Conservation (phyloP, 1,284 basidiomycete species). For the Volvariella surrecta region DNA sequence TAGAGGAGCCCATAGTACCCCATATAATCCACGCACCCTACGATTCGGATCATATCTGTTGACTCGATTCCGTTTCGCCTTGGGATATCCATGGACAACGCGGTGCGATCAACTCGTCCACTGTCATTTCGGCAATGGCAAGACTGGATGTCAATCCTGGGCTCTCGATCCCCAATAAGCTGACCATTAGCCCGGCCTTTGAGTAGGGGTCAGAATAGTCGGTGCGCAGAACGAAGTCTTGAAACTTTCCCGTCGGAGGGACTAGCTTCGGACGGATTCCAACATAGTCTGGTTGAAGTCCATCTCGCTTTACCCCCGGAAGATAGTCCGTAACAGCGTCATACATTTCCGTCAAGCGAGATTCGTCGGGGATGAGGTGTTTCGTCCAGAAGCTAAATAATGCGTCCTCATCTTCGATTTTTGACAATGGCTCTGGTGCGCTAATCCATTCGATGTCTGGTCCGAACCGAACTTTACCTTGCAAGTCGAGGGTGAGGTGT, state of each 20-base stretch:
- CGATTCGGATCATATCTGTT: too few relatives aligned
- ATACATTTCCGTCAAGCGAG: conserved; percentile 57
- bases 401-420: conserved; percentile 29
- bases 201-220: conserved; percentile 32
- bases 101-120: conserved; percentile 43
- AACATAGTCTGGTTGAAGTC: conserved; percentile 82
- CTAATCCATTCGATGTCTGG: conserved; percentile 90
- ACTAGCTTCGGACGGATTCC: conserved; percentile 90
- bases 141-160: conserved; percentile 70
- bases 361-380: conserved; percentile 63
- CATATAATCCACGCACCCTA: too few relatives aligned
- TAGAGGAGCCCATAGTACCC: conserved; percentile 9
- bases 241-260: conserved; percentile 67
- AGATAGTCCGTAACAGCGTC: conserved; percentile 66
- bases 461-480: conserved; percentile 86
- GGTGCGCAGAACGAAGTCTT: conserved; percentile 72
- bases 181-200: conserved; percentile 50
- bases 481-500: conserved; percentile 84
- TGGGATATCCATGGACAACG: conserved; percentile 4
- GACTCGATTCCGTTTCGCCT: too few relatives aligned
- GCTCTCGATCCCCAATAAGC: conserved; percentile 70
- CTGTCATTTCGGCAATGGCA: conserved; percentile 66
- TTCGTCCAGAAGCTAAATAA: conserved; percentile 71
- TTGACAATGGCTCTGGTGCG: conserved; percentile 24
- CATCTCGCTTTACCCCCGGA: conserved; percentile 55